A percentile compares a stretch with the other conserved stretches of the same genome.
phyloP scores from a whole-genome alignment of 2,329 filamentous ascomycete genomes.

The Didymosphaeria variabile region DNA sequence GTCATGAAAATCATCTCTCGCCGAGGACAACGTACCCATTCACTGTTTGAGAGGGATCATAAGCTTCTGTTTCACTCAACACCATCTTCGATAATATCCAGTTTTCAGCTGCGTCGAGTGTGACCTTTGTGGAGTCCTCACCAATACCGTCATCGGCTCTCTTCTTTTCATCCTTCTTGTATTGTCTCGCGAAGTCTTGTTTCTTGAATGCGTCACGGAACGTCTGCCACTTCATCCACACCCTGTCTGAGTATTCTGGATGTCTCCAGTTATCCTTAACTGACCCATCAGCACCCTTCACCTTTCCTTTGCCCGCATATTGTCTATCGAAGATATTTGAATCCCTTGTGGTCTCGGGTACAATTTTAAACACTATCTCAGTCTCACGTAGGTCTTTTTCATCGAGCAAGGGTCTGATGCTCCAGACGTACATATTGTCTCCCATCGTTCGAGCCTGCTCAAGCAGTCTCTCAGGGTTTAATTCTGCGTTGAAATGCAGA shows the following conservation, averaged over 20 bases:
- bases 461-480: conserved; percentile 69
- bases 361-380: conserved; percentile 70
- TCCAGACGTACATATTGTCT: conserved; percentile 72
- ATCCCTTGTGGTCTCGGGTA: conserved; percentile 33
- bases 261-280: background rate
- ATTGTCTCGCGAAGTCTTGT: background rate
- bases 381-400: conserved; percentile 59
- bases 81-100: conserved; percentile 72
- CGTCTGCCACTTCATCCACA: conserved; percentile 57
- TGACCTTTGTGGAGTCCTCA: conserved; percentile 15
- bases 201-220: conserved; percentile 40
- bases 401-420: conserved; percentile 60
- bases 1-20: background rate
- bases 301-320: conserved; percentile 52
- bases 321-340: conserved; percentile 58
- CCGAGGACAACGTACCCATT: conserved; percentile 58
- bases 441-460: conserved; percentile 60
- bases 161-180: background rate
- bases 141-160: conserved; percentile 15
- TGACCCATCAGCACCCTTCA: conserved; percentile 17
- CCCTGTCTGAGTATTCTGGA: conserved; percentile 17
- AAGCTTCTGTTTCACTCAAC: conserved; percentile 68
- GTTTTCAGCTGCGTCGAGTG: conserved; percentile 43
- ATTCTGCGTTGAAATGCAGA: conserved; percentile 80
- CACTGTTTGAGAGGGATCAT: conserved; percentile 58